Conservation (phyloP, 2,329 filamentous ascomycete species). For the Leptodontidium sp. region DNA sequence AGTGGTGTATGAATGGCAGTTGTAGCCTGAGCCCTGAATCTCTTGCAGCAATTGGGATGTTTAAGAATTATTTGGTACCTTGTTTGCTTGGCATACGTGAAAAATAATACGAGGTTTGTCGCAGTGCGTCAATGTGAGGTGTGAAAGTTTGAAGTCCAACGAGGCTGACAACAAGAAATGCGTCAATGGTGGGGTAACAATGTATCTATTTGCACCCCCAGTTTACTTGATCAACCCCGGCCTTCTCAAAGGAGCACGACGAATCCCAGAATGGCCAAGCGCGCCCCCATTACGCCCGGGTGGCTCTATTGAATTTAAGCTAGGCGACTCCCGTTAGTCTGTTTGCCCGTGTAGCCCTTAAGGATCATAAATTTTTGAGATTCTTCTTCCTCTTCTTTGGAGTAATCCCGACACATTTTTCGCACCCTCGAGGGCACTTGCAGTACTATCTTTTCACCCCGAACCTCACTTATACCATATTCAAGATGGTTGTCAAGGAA, state of each 20-base stretch:
- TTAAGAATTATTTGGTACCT: no score
- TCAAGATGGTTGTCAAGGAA: conserved; percentile 81
- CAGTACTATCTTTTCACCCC: conserved; percentile 11
- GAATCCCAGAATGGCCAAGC: neutral
- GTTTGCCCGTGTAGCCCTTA: conserved; percentile 22
- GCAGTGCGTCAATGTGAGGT: conserved; percentile 3
- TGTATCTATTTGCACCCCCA: neutral
- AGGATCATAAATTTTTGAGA: conserved; percentile 19
- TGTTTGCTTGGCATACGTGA: neutral
- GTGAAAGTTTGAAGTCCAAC: neutral
- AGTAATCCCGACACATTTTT: conserved; percentile 27
- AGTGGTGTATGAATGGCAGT: neutral
- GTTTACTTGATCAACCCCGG: neutral
- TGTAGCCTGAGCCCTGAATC: no score
- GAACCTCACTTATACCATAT: neutral
- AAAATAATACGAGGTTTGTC: neutral
- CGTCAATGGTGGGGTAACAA: conserved; percentile 11
- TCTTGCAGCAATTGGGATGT: no score
- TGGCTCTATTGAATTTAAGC: conserved; percentile 9
- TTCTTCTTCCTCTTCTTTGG: conserved; percentile 30
- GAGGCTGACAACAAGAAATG: conserved; percentile 12
- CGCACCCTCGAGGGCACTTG: conserved; percentile 25
- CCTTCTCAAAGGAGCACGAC: neutral
- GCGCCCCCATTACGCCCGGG: neutral
- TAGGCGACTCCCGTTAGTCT: conserved; percentile 39